These are phyloP conservation scores for Fusarium sp. DNA, from an alignment of 2,329 filamentous ascomycete species.

Conservation along the genomic window DNA sequence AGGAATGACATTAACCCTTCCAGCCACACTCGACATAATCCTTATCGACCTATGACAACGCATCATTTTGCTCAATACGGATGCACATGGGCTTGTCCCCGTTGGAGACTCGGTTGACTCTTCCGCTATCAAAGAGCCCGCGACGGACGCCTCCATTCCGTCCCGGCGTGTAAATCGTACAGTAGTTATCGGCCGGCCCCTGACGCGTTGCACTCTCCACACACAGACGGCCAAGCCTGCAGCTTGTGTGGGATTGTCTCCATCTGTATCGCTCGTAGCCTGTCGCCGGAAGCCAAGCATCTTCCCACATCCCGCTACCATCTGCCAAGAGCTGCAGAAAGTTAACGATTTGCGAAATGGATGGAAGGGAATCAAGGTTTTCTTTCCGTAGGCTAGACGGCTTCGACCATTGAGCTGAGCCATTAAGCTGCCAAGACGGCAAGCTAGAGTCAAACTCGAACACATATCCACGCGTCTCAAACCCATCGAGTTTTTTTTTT, in stretches of 20 bases:
- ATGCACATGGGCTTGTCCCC: conserved; percentile 23
- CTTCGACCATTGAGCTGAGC: conserved; percentile 4
- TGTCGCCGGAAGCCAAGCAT: conserved; percentile 27
- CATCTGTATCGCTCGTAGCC: conserved; percentile 7
- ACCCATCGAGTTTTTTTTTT: conserved; percentile 1
- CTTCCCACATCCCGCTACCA: conserved; percentile 39
- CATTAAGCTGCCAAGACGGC: conserved; percentile 12
- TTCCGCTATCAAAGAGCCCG: conserved; percentile 26
- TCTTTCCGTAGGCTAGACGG: conserved; percentile 6
- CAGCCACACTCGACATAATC: conserved; percentile 9
- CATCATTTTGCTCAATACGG: conserved; percentile 1
- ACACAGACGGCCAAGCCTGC: conserved; percentile 29
- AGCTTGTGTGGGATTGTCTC: conserved; percentile 25
- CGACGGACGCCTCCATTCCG: conserved; percentile 39
- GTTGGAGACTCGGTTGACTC: conserved; percentile 32
- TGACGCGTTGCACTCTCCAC: conserved; percentile 46
- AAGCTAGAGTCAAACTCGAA: conserved; percentile 4
- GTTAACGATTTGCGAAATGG: conserved; percentile 30
- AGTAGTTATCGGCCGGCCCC: conserved; percentile 24
- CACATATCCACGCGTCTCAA: conserved; percentile 36
- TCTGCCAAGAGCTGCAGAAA: conserved; percentile 30
- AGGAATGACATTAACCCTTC: background rate
- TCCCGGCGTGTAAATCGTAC: conserved; percentile 19
- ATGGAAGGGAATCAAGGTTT: conserved; percentile 31
- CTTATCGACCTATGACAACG: conserved; percentile 6